A percentile compares a stretch with the other conserved stretches of the same genome.
Evolutionary conservation across 2,329 filamentous ascomycete genomes (phyloP).

Genomic region (Parastagonospora nodorum): DNA sequence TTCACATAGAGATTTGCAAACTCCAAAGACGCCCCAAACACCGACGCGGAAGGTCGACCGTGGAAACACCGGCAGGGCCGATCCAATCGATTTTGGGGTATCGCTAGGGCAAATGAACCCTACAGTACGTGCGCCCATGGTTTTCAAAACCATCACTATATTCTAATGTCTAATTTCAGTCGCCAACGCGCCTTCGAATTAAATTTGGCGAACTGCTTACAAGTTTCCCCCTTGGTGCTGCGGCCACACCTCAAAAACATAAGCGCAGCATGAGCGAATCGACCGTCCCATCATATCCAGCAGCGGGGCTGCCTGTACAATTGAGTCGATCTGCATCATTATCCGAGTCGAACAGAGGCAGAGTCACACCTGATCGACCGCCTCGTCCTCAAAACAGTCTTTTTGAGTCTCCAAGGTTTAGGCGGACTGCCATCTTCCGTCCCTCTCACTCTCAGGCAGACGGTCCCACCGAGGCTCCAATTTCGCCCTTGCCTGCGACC

Average conservation of each 20-base stretch:
- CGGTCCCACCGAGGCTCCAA: conserved; percentile 1
- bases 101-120: conserved; percentile 30
- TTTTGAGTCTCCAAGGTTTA: conserved; percentile 19
- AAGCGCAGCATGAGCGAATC: conserved; percentile 35
- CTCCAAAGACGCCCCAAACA: conserved; percentile 23
- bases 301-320: conserved; percentile 13
- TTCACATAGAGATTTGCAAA: conserved; percentile 10
- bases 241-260: conserved; percentile 19
- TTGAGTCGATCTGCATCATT: conserved; percentile 19
- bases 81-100: conserved; percentile 25
- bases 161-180: conserved; percentile 21
- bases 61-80: conserved; percentile 20
- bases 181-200: conserved; percentile 26
- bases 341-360: conserved; percentile 19
- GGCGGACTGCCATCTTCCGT: background rate
- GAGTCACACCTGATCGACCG: conserved; percentile 29
- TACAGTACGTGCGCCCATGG: conserved; percentile 24
- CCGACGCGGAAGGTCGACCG: conserved; percentile 10
- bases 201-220: conserved; percentile 30
- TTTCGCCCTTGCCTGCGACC: too few relatives aligned
- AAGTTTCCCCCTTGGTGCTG: conserved; percentile 29
- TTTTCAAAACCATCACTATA: conserved; percentile 1
- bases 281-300: conserved; percentile 22
- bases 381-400: conserved; percentile 29
- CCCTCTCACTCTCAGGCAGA: conserved; percentile 17